Percentiles rank a stretch among this genome's conserved stretches.
Evolutionary conservation across 2,329 filamentous ascomycete genomes (phyloP).

Genomic region (Trichoderma endophyticum): DNA sequence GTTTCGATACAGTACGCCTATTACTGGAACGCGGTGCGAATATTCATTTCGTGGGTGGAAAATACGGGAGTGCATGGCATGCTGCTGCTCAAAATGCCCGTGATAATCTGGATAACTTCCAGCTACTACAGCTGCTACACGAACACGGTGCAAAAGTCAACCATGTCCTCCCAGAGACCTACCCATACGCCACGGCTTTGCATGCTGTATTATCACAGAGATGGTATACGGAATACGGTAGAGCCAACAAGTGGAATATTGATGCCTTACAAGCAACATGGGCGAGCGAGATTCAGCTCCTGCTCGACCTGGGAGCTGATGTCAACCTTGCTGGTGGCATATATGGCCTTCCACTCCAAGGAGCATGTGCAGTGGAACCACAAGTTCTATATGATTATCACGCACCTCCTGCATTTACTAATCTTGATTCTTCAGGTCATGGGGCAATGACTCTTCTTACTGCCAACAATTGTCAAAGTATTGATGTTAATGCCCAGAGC

Average conservation of each 20-base stretch:
- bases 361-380: neutral
- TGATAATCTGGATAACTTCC: neutral
- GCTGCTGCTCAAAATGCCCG: neutral
- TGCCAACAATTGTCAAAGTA: neutral
- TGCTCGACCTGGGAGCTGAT: neutral
- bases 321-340: neutral
- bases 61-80: neutral
- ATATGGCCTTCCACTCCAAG: neutral
- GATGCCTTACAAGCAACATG: neutral
- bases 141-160: neutral
- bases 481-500: neutral
- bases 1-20: neutral
- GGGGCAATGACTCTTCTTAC: neutral
- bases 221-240: neutral
- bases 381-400: neutral
- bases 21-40: neutral
- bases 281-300: neutral
- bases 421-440: neutral
- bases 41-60: neutral
- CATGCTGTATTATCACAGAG: neutral
- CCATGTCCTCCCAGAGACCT: neutral
- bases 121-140: neutral
- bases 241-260: neutral
- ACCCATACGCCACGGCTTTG: neutral
- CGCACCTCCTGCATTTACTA: neutral